Evolutionary conservation across 1,284 basidiomycete genomes (phyloP).

Genomic region (Xerocomus nothofagi): DNA sequence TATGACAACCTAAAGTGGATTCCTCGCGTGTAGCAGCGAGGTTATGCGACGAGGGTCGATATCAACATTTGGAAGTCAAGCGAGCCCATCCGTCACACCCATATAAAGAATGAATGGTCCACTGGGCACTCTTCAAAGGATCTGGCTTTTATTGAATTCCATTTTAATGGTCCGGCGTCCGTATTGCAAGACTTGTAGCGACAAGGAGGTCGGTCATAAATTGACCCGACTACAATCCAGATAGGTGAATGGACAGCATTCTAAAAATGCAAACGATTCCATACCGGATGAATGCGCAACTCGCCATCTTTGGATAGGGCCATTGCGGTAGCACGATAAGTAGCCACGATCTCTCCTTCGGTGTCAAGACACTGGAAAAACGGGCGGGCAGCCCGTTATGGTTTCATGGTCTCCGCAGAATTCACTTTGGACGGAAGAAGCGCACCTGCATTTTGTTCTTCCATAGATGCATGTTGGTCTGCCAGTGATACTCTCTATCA

Average conservation of each 20-base stretch:
- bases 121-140: neutral
- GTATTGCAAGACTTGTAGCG: slow-evolving; percentile 30
- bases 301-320: slow-evolving; percentile 31
- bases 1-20: neutral
- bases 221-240: slow-evolving; percentile 18
- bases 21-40: neutral
- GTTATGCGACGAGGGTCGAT: neutral
- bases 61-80: neutral
- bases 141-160: neutral
- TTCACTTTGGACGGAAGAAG: neutral
- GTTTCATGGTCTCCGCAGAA: neutral
- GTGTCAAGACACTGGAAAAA: slow-evolving; percentile 21
- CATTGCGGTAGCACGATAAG: slow-evolving; percentile 28
- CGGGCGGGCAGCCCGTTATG: neutral
- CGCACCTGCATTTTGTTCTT: slow-evolving; percentile 26
- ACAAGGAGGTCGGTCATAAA: slow-evolving; percentile 28
- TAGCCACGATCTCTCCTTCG: slow-evolving; percentile 26
- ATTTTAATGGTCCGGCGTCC: slow-evolving; percentile 18
- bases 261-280: neutral
- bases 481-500: slow-evolving; percentile 26
- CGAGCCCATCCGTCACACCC: neutral
- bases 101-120: neutral
- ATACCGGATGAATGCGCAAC: slow-evolving; percentile 28
- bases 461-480: slow-evolving; percentile 12
- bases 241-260: neutral